Evolutionary conservation across 2,329 filamentous ascomycete species (phyloP), one percentile per base, ranked within the genome.

Genomic region (Alternaria brassicicola): DNA sequence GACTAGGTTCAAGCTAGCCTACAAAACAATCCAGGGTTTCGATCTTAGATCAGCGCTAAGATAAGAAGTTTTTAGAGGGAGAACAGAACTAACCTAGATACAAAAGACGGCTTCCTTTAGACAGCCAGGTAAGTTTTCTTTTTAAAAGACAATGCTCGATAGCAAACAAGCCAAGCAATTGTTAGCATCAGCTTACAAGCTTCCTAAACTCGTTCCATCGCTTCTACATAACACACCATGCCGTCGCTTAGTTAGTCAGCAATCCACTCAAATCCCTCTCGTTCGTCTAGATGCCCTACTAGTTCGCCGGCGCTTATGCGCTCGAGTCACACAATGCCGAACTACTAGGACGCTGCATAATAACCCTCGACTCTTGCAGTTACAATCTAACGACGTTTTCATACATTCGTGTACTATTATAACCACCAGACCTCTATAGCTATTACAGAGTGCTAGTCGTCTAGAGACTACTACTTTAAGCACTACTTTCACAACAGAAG

Each of bases 1-100:
- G 72, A 78, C 78, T 76, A 76, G 79, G 76, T 61, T 70, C 61
- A 49, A 65, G 69, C 80, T 76, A 81, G 79, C 78, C 77, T 76
- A 79, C 77, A 69, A 26, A 7, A 26, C 7, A 7, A 26, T 26
- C 4, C 25, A 26, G 25, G 25, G 25, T 26, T 26, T 7, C 25
- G 7, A 26, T 26, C 25, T 26, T 7, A 7, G 25, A 26, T 31
- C 12, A 3, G 12, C 30, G 30, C 30, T 6, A 31, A 31, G 30
- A 15, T 15, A 13, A 12, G 12, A 31, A 31, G 12, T 15, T 13
- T 12, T 31, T 12, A 6, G 6, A 15, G 12, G 12, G 10, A 31
- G 30, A 31, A 31, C 30, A 6, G 30, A n/a, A n/a, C n/a, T n/a
- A n/a, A n/a, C n/a, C n/a, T n/a, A n/a, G n/a, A n/a, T n/a, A n/a